Evolutionary conservation across 345 rosid species (phyloP), one percentile per base, ranked within the genome.

Genomic region (Psidium guajava): DNA sequence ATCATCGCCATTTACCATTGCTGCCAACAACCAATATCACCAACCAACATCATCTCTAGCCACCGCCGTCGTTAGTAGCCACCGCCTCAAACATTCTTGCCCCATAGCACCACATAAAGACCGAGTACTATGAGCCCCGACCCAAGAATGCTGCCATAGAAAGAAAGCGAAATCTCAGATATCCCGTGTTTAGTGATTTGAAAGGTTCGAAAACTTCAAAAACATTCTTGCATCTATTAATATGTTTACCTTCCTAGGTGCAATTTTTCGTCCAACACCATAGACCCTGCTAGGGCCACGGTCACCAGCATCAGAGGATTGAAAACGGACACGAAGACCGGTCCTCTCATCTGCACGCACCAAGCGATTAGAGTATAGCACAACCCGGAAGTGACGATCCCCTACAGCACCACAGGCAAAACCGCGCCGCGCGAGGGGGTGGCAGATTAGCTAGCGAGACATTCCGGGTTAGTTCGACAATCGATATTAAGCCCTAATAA

Each of bases 221-320:
- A 24, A 12, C 32, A 82, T 58, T 8, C 21, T n/a, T 36, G 40
- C 5, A 3, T 69, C 2, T 36, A 69, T 15, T 49, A 20, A 59
- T 5, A 49, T 20, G 28, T 28, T 50, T 86, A 90, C 90, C 90
- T 91, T 85, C 93, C 92, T 12, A 90, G 51, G 32, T 89, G 86
- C 55, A 90, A 83, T 11, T 86, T 61, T 74, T 91, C 93, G 44
- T 87, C 88, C 44, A 90, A 42, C n/a, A 90, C 15, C 59, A 90
- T 3, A 3, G 89, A 85, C 5, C 87, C 86, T 0, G 54, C 86
- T 11, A 91, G 1, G 50, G 90, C 87, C 6, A 82, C 88, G 25
- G 87, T 58, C 53, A 91, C 81, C 20, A 88, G 89, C 85, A 87
- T 81, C 2, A 88, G 3, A n/a, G 93, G 93, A 74, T 86, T 90